Evolutionary conservation across 2,329 filamentous ascomycete species (phyloP).

Genomic region (Colletotrichum caudatum): DNA sequence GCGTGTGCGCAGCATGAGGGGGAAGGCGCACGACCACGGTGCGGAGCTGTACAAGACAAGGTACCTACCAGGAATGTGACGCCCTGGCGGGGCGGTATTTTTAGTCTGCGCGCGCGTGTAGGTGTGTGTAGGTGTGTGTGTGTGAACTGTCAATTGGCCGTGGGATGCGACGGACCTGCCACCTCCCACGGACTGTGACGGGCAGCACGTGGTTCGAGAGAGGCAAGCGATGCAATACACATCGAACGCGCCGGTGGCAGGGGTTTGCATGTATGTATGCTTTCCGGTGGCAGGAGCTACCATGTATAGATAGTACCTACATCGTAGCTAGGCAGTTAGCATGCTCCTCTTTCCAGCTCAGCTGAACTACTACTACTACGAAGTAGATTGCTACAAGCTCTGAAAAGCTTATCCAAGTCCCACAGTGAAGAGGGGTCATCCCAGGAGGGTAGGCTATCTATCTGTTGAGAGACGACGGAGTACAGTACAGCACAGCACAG

Average conservation of each 20-base stretch:
- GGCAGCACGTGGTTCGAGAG: background rate
- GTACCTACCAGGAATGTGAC: background rate
- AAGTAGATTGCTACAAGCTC: background rate
- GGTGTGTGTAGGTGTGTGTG: background rate
- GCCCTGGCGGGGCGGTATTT: background rate
- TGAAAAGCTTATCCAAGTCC: background rate
- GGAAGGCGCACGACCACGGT: background rate
- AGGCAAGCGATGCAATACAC: background rate
- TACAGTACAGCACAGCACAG: background rate
- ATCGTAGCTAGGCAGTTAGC: too few species aligned
- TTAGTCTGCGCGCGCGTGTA: background rate
- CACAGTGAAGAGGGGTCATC: background rate
- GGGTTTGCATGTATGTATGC: background rate
- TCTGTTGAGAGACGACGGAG: background rate
- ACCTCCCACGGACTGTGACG: background rate
- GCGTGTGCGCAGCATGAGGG: background rate
- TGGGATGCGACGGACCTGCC: background rate
- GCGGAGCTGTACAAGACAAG: background rate
- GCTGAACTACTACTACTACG: too few species aligned
- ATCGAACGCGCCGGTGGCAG: slow-evolving; percentile 5
- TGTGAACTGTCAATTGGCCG: background rate
- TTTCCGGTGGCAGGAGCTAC: too few species aligned
- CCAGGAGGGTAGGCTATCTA: background rate
- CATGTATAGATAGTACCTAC: too few species aligned
- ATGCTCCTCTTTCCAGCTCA: background rate